Conservation (phyloP, 1,139 yeast species). For the Arxiozyma slooffiae region DNA sequence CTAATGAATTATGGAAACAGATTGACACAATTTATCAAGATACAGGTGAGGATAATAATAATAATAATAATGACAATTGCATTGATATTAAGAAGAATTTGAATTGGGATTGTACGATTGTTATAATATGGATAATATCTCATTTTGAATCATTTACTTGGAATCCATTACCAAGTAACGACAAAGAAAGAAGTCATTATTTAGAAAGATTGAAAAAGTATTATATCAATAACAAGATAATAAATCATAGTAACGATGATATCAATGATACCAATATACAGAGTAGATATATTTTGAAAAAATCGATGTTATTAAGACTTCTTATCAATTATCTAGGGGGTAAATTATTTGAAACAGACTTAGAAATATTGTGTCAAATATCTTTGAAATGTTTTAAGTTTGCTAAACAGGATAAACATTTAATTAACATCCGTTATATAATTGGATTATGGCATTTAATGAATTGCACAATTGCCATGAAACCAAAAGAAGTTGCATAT, state of each 20-base stretch:
- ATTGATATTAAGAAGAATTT: conserved; percentile 15
- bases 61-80: conserved; percentile 12
- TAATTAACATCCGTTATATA: conserved; percentile 19
- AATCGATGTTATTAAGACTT: conserved; percentile 20
- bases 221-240: conserved; percentile 18
- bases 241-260: background rate
- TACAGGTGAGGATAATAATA: conserved; percentile 4
- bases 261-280: background rate
- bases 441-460: conserved; percentile 28
- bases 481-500: conserved; percentile 23
- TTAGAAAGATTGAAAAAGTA: conserved; percentile 17
- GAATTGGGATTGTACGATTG: conserved; percentile 25
- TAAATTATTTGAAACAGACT: conserved; percentile 24
- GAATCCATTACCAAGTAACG: conserved; percentile 22
- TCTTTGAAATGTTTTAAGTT: conserved; percentile 25
- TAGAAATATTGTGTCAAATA: conserved; percentile 18
- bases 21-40: conserved; percentile 11
- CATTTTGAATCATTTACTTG: conserved; percentile 27
- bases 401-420: conserved; percentile 15
- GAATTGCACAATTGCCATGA: conserved; percentile 28
- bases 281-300: conserved; percentile 15
- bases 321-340: conserved; percentile 28
- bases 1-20: conserved; percentile 17
- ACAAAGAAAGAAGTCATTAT: conserved; percentile 15
- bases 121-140: conserved; percentile 23